Evolutionary conservation across 352 stramenopile genomes (phyloP).

Genomic region (Globisporangium ultimum): DNA sequence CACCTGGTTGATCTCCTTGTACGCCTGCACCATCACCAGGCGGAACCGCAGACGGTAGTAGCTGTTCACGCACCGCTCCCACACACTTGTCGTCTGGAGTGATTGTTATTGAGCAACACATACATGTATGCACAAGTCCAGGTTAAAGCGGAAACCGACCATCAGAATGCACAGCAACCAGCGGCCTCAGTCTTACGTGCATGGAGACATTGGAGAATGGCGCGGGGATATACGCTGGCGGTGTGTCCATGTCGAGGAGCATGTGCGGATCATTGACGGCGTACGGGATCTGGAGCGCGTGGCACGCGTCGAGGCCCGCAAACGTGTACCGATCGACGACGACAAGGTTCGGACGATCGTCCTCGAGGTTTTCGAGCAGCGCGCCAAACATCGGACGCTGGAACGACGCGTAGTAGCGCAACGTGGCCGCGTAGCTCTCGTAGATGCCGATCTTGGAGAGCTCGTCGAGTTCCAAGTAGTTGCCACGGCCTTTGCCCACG

Average conservation of each 20-base stretch:
- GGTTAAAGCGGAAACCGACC: not conserved
- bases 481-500: constrained; percentile 30
- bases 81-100: constrained; percentile 55
- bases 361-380: constrained; percentile 56
- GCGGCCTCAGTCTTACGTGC: constrained; percentile 28
- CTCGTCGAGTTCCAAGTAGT: constrained; percentile 24
- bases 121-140: constrained; percentile 5
- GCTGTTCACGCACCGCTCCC: constrained; percentile 79
- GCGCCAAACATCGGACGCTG: constrained; percentile 68
- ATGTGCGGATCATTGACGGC: constrained; percentile 80
- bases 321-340: constrained; percentile 84
- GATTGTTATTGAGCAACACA: not conserved
- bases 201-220: constrained; percentile 83
- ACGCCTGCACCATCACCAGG: constrained; percentile 51
- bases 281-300: constrained; percentile 66
- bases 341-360: constrained; percentile 63
- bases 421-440: constrained; percentile 57
- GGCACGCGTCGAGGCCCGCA: constrained; percentile 64
- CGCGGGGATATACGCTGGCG: constrained; percentile 73
- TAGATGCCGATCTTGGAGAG: constrained; percentile 45
- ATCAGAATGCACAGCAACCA: not conserved
- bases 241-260: constrained; percentile 83
- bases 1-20: constrained; percentile 65
- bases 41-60: constrained; percentile 75
- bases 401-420: constrained; percentile 78